Conservation (phyloP, 2,329 filamentous ascomycete genomes). For the Sporothrix brasiliensis region DNA sequence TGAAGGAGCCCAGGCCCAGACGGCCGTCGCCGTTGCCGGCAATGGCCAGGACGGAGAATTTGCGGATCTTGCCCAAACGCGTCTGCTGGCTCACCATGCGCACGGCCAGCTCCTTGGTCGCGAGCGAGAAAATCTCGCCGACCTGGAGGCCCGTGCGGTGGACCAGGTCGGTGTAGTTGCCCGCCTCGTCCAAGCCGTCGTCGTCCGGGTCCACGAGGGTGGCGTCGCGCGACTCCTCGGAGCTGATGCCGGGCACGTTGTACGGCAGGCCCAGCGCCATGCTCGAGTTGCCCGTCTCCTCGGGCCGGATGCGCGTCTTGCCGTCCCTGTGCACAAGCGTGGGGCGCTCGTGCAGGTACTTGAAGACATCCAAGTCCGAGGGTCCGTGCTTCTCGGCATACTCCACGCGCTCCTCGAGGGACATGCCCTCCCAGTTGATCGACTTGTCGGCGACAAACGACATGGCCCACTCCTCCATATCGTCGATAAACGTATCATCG, state of each 20-base stretch:
- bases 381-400: constrained; percentile 42
- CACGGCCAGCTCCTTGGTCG: constrained; percentile 71
- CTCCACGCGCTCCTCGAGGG: constrained; percentile 37
- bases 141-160: constrained; percentile 58
- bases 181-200: constrained; percentile 54
- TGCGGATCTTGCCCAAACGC: constrained; percentile 88
- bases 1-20: constrained; percentile 86
- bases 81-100: constrained; percentile 89
- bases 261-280: constrained; percentile 55
- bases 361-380: constrained; percentile 41
- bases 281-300: constrained; percentile 47
- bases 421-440: constrained; percentile 35
- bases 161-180: constrained; percentile 57
- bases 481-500: constrained; percentile 62
- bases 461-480: constrained; percentile 55
- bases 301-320: constrained; percentile 27
- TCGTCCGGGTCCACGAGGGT: constrained; percentile 50
- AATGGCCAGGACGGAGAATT: constrained; percentile 73
- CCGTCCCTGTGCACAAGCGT: constrained; percentile 43
- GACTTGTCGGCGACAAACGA: constrained; percentile 42
- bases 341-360: constrained; percentile 45
- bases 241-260: constrained; percentile 57
- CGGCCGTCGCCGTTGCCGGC: constrained; percentile 86
- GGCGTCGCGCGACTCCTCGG: constrained; percentile 51
- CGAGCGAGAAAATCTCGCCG: constrained; percentile 57